Percentiles rank a stretch among this genome's conserved stretches.
phyloP scores from a whole-genome alignment of 2,329 filamentous ascomycete species.

The Annulohypoxylon truncatum region DNA sequence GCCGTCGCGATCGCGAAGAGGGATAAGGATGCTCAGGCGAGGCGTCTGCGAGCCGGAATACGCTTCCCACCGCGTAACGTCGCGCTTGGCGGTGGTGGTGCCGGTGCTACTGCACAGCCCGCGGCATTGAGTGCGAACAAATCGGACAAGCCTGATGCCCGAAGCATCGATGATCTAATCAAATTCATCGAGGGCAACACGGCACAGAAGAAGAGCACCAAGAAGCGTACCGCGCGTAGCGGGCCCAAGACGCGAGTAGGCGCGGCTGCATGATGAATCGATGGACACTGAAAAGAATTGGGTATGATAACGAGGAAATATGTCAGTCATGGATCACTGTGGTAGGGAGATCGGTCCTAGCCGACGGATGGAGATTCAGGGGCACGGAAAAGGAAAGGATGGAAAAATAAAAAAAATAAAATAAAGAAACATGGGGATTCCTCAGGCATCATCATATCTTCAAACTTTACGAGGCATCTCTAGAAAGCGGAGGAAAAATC shows the following conservation, averaged over 20 bases:
- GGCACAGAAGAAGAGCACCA: constrained; percentile 62
- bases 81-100: constrained; percentile 63
- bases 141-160: constrained; percentile 66
- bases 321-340: neutral
- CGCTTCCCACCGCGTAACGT: constrained; percentile 74
- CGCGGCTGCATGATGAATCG: constrained; percentile 16
- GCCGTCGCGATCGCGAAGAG: constrained; percentile 95
- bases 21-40: constrained; percentile 84
- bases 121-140: constrained; percentile 44
- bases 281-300: neutral
- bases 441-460: constrained; percentile 12
- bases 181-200: constrained; percentile 90
- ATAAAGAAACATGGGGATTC: neutral
- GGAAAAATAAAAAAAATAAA: neutral
- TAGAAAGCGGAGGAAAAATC: constrained; percentile 15
- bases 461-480: constrained; percentile 22
- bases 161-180: constrained; percentile 92
- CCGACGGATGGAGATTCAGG: neutral
- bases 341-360: neutral
- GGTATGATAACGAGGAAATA: constrained; percentile 22
- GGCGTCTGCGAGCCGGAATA: constrained; percentile 76
- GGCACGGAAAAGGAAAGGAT: constrained; percentile 10
- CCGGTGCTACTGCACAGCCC: constrained; percentile 52
- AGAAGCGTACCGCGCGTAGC: constrained; percentile 65
- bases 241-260: constrained; percentile 67